Evolutionary conservation across 2,329 filamentous ascomycete genomes (phyloP), one percentile per base, ranked within the genome.

Genomic region (Mycosphaerella sp.): DNA sequence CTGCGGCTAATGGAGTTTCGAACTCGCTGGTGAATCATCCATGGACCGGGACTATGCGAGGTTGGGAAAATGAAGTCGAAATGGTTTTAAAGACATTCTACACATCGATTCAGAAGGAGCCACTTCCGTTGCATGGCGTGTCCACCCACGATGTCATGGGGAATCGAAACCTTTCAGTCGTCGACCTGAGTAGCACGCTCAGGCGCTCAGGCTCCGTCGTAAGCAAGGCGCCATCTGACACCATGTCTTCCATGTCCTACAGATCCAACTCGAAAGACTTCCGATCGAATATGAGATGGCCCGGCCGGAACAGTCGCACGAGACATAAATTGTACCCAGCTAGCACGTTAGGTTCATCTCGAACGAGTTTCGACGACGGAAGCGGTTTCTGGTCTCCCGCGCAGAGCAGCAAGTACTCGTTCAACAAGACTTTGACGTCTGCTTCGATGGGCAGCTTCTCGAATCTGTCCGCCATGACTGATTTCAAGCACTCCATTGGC

Each of bases 401-500:
- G 16, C 79, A 77, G 13, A 95, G 89, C n/a, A 95, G 89, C 72
- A 91, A 88, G 63, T 87, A 93, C 64, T 97, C 91, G 0, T 78
- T 95, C 54, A 89, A 90, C 28, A 89, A 94, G 66, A 95, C 89
- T 0, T 84, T 94, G 56, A 89, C 89, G 0, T 91, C 89, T 2
- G 87, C 93, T 75, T 96, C 90, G 4, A 86, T 96, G 63, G 89
- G 95, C 66, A 95, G 90, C 1, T 84, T 97, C 61, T 85, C 84
- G 16, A 89, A 87, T 1, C 85, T 85, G 68, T 83, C 82, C 4
- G 55, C 60, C 12, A 52, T 58, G 21, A 80, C 84, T 41, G 83
- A 82, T 62, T 96, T 91, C 68, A 89, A 96, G 70, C 90, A 95
- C 70, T 94, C 89, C 0, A 95, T 98, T 65, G 93, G 93, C 0